Conservation (phyloP, 257 asterid species). For the Schizonepeta tenuifolia region DNA sequence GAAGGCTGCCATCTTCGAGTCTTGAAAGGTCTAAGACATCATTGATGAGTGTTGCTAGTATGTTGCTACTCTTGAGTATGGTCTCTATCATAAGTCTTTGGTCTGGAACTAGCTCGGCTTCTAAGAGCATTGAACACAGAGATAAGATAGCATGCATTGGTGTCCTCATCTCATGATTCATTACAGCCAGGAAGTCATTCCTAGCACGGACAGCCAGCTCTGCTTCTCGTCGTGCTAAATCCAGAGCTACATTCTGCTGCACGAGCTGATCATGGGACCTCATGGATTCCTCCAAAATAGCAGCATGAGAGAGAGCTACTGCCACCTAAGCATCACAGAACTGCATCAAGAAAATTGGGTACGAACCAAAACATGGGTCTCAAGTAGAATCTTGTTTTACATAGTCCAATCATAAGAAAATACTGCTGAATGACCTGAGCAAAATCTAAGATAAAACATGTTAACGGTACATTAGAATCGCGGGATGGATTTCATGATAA, state of each 20-base stretch:
- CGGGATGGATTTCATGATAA: too few relatives aligned
- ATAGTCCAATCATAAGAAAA: neutral
- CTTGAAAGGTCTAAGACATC: slow-evolving; percentile 76
- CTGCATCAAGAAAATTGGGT: neutral
- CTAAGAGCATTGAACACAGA: slow-evolving; percentile 70
- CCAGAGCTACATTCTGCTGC: slow-evolving; percentile 68
- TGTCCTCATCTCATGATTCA: slow-evolving; percentile 86
- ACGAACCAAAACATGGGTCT: too few relatives aligned
- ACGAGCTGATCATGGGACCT: slow-evolving; percentile 68
- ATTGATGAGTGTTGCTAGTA: slow-evolving; percentile 66
- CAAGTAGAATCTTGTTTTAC: neutral
- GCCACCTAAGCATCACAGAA: slow-evolving; percentile 55
- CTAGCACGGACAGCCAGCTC: slow-evolving; percentile 67
- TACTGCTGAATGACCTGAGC: neutral
- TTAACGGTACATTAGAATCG: neutral
- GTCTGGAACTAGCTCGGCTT: slow-evolving; percentile 69
- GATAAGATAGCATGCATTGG: slow-evolving; percentile 74
- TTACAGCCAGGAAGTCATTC: slow-evolving; percentile 70
- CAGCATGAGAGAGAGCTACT: slow-evolving; percentile 89
- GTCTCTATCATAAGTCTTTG: slow-evolving; percentile 74
- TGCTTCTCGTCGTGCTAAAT: slow-evolving; percentile 65
- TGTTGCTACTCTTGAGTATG: slow-evolving; percentile 70
- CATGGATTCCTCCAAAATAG: slow-evolving; percentile 75
- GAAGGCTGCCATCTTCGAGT: slow-evolving; percentile 79
- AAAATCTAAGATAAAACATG: neutral